Evolutionary conservation across 805 yeast species (phyloP).

Genomic region (Starmera quercuum): DNA sequence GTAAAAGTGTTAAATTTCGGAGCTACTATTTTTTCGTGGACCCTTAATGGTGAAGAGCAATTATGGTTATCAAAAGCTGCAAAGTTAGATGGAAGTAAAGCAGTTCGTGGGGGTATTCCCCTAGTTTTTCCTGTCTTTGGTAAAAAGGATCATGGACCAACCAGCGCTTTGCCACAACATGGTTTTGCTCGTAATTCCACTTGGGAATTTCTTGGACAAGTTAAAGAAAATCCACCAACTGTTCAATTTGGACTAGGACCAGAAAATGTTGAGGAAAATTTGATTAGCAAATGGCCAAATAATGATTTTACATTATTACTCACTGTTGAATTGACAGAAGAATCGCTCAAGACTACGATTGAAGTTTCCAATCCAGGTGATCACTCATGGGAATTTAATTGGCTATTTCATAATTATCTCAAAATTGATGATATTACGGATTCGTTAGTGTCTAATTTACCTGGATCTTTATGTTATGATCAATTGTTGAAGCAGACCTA

Average conservation of each 20-base stretch:
- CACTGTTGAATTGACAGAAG: slow-evolving; percentile 54
- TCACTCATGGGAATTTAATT: slow-evolving; percentile 73
- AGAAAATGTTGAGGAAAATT: slow-evolving; percentile 62
- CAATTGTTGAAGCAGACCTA: slow-evolving; percentile 61
- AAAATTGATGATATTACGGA: slow-evolving; percentile 71
- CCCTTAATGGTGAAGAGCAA: slow-evolving; percentile 61
- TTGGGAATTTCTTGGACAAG: slow-evolving; percentile 94
- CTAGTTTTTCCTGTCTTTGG: slow-evolving; percentile 94
- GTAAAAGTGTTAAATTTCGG: slow-evolving; percentile 79
- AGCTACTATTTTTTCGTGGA: slow-evolving; percentile 86
- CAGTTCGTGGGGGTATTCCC: slow-evolving; percentile 97
- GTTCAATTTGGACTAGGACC: slow-evolving; percentile 90
- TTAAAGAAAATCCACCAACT: slow-evolving; percentile 59
- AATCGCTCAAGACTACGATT: slow-evolving; percentile 56
- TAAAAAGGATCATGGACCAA: slow-evolving; percentile 50
- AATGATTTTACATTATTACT: slow-evolving; percentile 71
- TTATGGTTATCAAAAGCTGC: slow-evolving; percentile 79
- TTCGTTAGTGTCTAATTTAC: slow-evolving; percentile 67
- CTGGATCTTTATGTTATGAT: slow-evolving; percentile 67
- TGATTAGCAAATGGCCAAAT: slow-evolving; percentile 50
- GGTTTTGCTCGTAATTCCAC: slow-evolving; percentile 87
- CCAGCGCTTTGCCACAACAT: slow-evolving; percentile 80
- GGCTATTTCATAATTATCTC: slow-evolving; percentile 91
- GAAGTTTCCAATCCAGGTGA: slow-evolving; percentile 68
- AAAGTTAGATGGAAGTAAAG: slow-evolving; percentile 81